phyloP scores from a whole-genome alignment of 2,329 filamentous ascomycete species.

The Aspergillus calidoustus region DNA sequence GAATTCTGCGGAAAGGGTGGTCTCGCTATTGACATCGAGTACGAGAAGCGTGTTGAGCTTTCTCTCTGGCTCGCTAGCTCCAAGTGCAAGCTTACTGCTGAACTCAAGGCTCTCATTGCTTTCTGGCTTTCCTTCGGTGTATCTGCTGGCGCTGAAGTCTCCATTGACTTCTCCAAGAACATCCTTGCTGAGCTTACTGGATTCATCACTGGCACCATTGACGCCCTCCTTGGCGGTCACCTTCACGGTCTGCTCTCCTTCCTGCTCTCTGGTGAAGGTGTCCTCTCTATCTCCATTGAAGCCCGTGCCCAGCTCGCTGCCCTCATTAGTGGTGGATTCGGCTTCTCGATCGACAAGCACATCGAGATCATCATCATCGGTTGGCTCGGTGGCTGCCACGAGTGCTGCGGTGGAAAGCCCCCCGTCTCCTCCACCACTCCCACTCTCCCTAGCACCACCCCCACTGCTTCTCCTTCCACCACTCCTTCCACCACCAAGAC shows the following conservation, averaged over 20 bases:
- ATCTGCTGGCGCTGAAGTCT: conserved; percentile 28
- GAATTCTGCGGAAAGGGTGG: conserved; percentile 35
- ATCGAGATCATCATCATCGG: conserved; percentile 57
- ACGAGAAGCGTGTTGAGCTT: conserved; percentile 37
- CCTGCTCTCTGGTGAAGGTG: conserved; percentile 37
- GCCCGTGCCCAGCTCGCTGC: conserved; percentile 43
- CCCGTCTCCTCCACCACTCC: not conserved
- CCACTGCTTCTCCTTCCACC: conserved; percentile 10
- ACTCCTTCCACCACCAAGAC: conserved; percentile 11
- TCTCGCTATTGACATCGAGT: conserved; percentile 32
- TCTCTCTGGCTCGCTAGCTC: conserved; percentile 38
- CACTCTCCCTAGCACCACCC: conserved; percentile 11
- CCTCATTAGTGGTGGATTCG: conserved; percentile 41
- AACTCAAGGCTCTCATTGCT: conserved; percentile 42
- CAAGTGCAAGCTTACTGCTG: conserved; percentile 38
- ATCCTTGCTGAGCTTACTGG: conserved; percentile 35
- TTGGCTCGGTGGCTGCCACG: conserved; percentile 39
- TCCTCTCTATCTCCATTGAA: conserved; percentile 37
- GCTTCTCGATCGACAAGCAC: conserved; percentile 56
- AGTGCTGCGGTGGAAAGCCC: conserved; percentile 17
- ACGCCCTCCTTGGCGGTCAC: conserved; percentile 34
- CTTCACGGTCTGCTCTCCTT: conserved; percentile 39
- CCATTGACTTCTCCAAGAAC: conserved; percentile 32
- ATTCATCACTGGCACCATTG: conserved; percentile 37
- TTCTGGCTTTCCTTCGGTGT: conserved; percentile 43